These are phyloP conservation scores for Yamadazyma aaseri DNA, from an alignment of 1,139 yeast genomes.

Conservation along the genomic window DNA sequence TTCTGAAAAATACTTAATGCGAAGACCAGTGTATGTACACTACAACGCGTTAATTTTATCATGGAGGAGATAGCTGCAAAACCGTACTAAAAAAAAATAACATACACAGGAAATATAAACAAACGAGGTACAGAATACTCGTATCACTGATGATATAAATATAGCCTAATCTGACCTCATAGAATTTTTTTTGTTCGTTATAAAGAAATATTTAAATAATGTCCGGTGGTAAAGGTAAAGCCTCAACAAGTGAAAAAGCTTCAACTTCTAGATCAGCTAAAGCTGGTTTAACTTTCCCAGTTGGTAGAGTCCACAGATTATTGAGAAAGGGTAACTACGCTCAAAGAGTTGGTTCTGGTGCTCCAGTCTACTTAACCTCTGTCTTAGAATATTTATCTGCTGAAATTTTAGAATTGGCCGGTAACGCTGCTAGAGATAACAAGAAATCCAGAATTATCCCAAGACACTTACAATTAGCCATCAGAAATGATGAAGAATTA, in stretches of 20 bases:
- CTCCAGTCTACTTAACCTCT: slow-evolving; percentile 93
- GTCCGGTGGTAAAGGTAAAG: slow-evolving; percentile 99
- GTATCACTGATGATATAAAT: slow-evolving; percentile 4
- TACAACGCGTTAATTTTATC: not conserved
- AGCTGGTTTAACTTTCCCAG: slow-evolving; percentile 99
- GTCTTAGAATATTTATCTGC: slow-evolving; percentile 96
- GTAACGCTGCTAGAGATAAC: slow-evolving; percentile 98
- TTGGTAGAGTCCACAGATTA: slow-evolving; percentile 98
- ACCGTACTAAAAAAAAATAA: slow-evolving; percentile 10
- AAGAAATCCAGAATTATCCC: slow-evolving; percentile 98
- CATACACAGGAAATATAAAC: slow-evolving; percentile 8
- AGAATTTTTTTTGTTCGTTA: slow-evolving; percentile 4
- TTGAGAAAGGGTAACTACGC: slow-evolving; percentile 98
- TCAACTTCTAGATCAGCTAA: slow-evolving; percentile 97
- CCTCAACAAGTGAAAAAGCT: slow-evolving; percentile 89
- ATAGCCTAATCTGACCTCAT: slow-evolving; percentile 7
- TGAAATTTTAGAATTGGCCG: slow-evolving; percentile 96
- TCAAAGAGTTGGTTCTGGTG: slow-evolving; percentile 99
- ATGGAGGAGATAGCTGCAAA: not conserved
- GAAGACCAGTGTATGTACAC: not conserved
- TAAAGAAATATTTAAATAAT: slow-evolving; percentile 43
- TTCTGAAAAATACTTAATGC: not conserved
- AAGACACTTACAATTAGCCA: slow-evolving; percentile 97
- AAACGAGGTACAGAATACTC: slow-evolving; percentile 6
- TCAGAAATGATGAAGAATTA: slow-evolving; percentile 97